phyloP scores from a whole-genome alignment of 2,329 filamentous ascomycete genomes.

The Fusarium succisae region DNA sequence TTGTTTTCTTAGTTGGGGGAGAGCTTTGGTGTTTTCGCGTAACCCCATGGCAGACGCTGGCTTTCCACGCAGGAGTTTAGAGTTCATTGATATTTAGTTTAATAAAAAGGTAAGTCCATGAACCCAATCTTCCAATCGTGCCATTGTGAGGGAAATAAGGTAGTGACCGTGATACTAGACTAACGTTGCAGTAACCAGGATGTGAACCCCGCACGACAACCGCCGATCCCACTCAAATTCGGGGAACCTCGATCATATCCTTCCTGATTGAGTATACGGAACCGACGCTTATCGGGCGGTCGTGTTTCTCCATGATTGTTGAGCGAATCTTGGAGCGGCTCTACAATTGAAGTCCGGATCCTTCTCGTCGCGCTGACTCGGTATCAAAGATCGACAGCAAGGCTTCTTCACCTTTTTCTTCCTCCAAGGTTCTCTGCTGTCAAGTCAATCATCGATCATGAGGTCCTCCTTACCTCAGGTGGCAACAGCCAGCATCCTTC shows the following conservation, averaged over 20 bases:
- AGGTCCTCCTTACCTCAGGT: slow-evolving; percentile 2
- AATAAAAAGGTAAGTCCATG: not conserved
- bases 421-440: not conserved
- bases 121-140: not conserved
- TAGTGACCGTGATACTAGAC: not conserved
- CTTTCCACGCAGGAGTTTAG: not conserved
- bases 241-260: not conserved
- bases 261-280: slow-evolving; percentile 9
- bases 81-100: not conserved
- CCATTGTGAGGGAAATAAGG: not conserved
- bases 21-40: not conserved
- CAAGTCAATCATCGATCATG: not conserved
- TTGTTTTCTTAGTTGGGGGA: not conserved
- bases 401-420: not conserved
- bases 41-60: not conserved
- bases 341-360: not conserved
- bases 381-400: not conserved
- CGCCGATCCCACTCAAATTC: not conserved
- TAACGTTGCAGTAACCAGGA: not conserved
- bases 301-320: not conserved
- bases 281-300: not conserved
- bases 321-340: not conserved
- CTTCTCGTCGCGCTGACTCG: not conserved
- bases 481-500: not conserved
- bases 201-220: not conserved